phyloP scores from a whole-genome alignment of 2,329 filamentous ascomycete genomes.

The Curvularia sp. region DNA sequence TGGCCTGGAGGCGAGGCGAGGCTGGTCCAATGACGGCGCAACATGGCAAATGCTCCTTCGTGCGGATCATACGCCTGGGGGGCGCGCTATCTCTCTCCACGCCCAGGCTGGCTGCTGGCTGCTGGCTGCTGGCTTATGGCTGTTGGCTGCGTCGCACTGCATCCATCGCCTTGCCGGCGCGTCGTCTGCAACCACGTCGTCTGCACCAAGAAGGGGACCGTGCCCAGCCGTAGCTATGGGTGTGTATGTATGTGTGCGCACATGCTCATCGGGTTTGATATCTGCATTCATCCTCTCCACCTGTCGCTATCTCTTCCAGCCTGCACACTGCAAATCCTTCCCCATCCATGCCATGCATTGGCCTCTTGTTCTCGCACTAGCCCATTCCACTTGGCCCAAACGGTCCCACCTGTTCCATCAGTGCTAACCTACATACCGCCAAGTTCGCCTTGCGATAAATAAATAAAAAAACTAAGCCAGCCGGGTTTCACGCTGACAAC shows the following conservation, averaged over 20 bases:
- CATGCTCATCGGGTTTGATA: background rate
- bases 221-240: background rate
- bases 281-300: background rate
- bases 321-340: conserved; percentile 5
- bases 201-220: background rate
- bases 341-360: conserved; percentile 6
- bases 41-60: conserved; percentile 19
- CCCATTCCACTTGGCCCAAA: conserved; percentile 3
- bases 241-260: background rate
- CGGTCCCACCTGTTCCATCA: conserved; percentile 7
- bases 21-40: conserved; percentile 17
- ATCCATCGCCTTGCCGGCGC: background rate
- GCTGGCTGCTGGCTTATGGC: background rate
- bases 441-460: conserved; percentile 3
- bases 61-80: conserved; percentile 15
- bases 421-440: background rate
- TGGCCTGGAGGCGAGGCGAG: conserved; percentile 15
- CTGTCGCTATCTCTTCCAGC: conserved; percentile 1
- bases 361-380: conserved; percentile 3
- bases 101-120: conserved; percentile 6
- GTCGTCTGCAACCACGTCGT: background rate
- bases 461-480: background rate
- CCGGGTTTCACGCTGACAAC: background rate
- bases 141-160: background rate
- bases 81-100: conserved; percentile 2